Evolutionary conservation across 306 rosid genomes (phyloP).

Genomic region (Acacia acuminata): DNA sequence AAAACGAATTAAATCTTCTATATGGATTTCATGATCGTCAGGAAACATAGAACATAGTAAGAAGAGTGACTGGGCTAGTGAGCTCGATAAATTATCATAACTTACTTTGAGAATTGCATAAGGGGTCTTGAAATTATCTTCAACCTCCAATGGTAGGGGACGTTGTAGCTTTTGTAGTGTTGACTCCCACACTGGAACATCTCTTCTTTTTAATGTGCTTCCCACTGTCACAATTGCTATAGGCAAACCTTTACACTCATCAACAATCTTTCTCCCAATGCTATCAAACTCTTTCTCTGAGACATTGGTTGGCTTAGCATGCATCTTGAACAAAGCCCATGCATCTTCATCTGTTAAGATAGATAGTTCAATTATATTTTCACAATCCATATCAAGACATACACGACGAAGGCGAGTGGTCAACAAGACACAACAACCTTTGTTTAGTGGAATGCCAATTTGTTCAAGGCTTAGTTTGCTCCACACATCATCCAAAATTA

Average conservation of each 20-base stretch:
- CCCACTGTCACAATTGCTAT: not conserved
- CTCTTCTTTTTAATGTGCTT: not conserved
- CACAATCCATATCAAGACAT: not conserved
- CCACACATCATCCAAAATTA: slow-evolving; percentile 24
- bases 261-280: not conserved
- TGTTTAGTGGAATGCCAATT: not conserved
- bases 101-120: not conserved
- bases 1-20: slow-evolving; percentile 2
- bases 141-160: not conserved
- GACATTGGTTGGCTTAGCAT: not conserved
- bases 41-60: not conserved
- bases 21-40: not conserved
- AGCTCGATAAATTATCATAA: not conserved
- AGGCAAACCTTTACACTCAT: slow-evolving; percentile 14
- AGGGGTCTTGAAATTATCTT: not conserved
- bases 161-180: not conserved
- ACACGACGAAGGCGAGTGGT: not conserved
- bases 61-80: not conserved
- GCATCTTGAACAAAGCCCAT: not conserved
- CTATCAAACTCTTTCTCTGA: not conserved
- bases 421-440: not conserved
- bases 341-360: not conserved
- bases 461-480: not conserved
- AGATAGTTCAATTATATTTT: not conserved
- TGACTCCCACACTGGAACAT: not conserved